Conservation (phyloP, 2,329 filamentous ascomycete genomes). For the Pseudogymnoascus sp. region DNA sequence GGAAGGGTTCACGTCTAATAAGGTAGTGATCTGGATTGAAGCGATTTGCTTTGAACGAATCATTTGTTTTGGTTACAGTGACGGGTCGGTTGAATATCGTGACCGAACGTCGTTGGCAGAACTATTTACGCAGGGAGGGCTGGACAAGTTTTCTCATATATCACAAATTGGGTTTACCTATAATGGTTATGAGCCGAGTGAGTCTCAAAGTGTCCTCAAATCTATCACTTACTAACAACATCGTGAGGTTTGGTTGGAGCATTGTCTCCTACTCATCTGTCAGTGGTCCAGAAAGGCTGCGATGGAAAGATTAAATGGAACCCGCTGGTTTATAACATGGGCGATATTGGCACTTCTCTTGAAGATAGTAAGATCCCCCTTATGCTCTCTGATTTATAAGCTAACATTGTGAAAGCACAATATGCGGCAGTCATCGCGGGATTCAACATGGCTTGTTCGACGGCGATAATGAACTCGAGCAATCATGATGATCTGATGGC, state of each 20-base stretch:
- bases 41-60: conserved; percentile 63
- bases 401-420: conserved; percentile 34
- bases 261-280: conserved; percentile 53
- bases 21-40: conserved; percentile 61
- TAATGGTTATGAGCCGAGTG: conserved; percentile 56
- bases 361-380: conserved; percentile 39
- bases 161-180: conserved; percentile 74
- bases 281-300: conserved; percentile 49
- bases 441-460: conserved; percentile 46
- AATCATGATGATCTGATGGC: conserved; percentile 67
- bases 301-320: conserved; percentile 54
- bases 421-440: conserved; percentile 54
- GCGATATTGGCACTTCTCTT: conserved; percentile 40
- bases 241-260: conserved; percentile 48
- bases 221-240: conserved; percentile 10
- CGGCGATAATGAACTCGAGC: conserved; percentile 37
- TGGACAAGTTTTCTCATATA: conserved; percentile 59
- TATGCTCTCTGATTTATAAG: background rate
- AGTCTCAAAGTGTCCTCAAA: conserved; percentile 22
- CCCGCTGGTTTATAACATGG: conserved; percentile 41
- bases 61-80: conserved; percentile 65
- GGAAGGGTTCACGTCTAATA: conserved; percentile 60
- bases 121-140: conserved; percentile 55
- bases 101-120: conserved; percentile 66
- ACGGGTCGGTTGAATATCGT: conserved; percentile 73